A percentile compares a stretch with the other conserved stretches of the same genome.
Conservation (phyloP, 768 basidiomycete genomes). For the Scleroderma citrinum region DNA sequence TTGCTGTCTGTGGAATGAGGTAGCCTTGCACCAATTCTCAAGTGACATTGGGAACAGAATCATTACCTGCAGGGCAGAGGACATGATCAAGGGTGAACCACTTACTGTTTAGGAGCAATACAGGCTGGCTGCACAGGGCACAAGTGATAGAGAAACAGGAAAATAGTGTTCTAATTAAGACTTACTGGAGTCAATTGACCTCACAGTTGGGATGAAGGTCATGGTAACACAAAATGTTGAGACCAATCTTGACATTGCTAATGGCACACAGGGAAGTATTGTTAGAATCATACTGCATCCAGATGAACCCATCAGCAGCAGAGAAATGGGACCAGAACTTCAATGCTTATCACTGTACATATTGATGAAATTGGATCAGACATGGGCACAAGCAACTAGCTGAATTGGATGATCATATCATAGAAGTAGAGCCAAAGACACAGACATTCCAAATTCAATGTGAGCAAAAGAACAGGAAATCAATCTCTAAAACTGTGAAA, state of each 20-base stretch:
- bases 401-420: background rate
- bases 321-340: background rate
- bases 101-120: too few species aligned
- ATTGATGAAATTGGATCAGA: background rate
- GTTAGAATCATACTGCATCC: background rate
- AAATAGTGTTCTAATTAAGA: too few species aligned
- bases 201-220: background rate
- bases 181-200: too few species aligned
- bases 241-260: background rate
- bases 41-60: too few species aligned
- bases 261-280: background rate
- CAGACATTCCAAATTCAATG: background rate
- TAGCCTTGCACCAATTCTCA: too few species aligned
- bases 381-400: background rate
- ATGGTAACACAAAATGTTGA: background rate
- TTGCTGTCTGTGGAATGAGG: conserved; percentile 23
- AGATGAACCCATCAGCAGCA: background rate
- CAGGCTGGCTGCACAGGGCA: too few species aligned
- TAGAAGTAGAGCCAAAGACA: background rate
- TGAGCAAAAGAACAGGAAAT: background rate
- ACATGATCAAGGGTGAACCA: too few species aligned
- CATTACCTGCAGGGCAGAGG: too few species aligned
- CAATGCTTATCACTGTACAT: background rate
- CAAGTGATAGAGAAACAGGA: too few species aligned
- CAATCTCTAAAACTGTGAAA: background rate